Conservation (phyloP, 306 rosid species). For the Pachyrhizus erosus region DNA sequence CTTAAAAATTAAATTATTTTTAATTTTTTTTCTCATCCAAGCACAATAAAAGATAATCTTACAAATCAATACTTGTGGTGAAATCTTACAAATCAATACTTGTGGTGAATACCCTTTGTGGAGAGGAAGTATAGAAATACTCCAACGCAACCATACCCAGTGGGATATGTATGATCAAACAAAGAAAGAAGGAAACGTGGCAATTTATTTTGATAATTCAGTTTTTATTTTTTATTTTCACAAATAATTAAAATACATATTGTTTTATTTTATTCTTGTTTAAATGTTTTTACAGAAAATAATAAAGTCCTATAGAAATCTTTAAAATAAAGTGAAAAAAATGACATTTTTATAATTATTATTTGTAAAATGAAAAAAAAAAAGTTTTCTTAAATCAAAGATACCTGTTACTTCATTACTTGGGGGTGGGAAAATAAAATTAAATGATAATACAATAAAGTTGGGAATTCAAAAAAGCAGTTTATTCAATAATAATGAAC, state of each 20-base stretch:
- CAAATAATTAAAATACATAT: neutral
- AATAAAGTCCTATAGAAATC: no score
- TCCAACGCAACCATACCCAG: no score
- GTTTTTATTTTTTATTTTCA: neutral
- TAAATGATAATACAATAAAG: no score
- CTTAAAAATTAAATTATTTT: no score
- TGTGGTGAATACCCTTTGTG: no score
- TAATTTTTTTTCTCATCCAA: no score
- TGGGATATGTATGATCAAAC: neutral
- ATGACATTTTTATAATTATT: neutral
- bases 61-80: no score
- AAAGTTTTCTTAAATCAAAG: neutral
- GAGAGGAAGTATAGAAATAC: no score
- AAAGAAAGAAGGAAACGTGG: neutral
- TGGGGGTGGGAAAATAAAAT: neutral
- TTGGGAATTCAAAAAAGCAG: neutral
- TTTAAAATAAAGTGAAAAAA: no score
- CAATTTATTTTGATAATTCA: neutral
- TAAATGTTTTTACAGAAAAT: neutral
- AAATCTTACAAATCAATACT: no score
- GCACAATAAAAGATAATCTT: no score
- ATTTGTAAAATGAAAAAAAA: neutral
- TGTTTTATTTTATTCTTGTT: neutral
- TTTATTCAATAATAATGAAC: conserved; percentile 24
- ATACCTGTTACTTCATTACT: neutral